Evolutionary conservation across 23 red algal species (phyloP).

Genomic region (Cyanidioschyzon merolae): DNA sequence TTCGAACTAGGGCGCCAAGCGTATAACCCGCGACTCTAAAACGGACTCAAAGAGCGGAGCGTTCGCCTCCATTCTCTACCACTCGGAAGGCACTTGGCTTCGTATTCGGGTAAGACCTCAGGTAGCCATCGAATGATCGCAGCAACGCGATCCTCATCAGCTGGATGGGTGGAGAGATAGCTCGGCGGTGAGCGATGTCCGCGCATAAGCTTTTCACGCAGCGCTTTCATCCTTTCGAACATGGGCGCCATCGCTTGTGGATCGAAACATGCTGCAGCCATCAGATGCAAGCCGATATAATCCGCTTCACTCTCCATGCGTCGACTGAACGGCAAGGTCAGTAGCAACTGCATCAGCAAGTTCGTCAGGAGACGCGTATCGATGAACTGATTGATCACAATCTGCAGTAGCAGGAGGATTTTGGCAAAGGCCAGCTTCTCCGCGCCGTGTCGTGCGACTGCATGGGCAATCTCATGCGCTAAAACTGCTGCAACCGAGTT

Average conservation of each 20-base stretch:
- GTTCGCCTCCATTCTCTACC: slow-evolving; percentile 1
- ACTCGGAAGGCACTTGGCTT: neutral
- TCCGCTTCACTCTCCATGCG: slow-evolving; percentile 79
- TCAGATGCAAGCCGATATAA: slow-evolving; percentile 56
- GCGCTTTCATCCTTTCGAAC: slow-evolving; percentile 41
- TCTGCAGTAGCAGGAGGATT: slow-evolving; percentile 35
- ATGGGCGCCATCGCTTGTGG: slow-evolving; percentile 46
- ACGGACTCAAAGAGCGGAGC: neutral
- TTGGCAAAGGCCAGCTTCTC: slow-evolving; percentile 61
- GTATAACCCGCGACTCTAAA: no score
- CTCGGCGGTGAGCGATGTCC: slow-evolving; percentile 13
- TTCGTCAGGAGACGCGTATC: slow-evolving; percentile 36
- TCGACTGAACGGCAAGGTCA: slow-evolving; percentile 55
- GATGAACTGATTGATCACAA: slow-evolving; percentile 40
- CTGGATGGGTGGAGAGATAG: slow-evolving; percentile 68
- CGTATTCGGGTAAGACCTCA: slow-evolving; percentile 23
- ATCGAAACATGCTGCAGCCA: slow-evolving; percentile 70
- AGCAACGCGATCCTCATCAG: slow-evolving; percentile 41
- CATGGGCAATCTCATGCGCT: slow-evolving; percentile 86
- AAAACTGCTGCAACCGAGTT: slow-evolving; percentile 71
- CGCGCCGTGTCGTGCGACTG: slow-evolving; percentile 62
- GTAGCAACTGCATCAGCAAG: slow-evolving; percentile 36
- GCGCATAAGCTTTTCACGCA: slow-evolving; percentile 9
- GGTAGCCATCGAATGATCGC: slow-evolving; percentile 31
- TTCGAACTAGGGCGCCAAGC: no score